Evolutionary conservation across 305 asterid genomes (phyloP).

Genomic region (Fraxinus floribunda): DNA sequence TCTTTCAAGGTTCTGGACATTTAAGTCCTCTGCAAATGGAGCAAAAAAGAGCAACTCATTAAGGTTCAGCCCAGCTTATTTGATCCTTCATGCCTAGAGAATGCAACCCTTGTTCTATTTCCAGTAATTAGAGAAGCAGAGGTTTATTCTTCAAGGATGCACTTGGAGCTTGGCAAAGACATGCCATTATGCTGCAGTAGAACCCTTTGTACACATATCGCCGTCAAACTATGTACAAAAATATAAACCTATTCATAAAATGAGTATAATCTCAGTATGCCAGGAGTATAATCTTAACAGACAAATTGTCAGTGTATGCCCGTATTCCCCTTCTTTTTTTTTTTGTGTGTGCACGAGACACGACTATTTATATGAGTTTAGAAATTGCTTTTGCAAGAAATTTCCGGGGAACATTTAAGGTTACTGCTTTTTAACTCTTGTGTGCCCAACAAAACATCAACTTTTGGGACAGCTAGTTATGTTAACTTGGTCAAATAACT

Average conservation of each 20-base stretch:
- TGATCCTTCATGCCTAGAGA: not conserved
- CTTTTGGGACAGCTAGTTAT: not conserved
- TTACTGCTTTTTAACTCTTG: not conserved
- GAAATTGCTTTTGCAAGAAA: not conserved
- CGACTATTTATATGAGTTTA: not conserved
- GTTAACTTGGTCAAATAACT: not conserved
- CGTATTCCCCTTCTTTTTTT: not conserved
- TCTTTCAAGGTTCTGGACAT: slow-evolving; percentile 73
- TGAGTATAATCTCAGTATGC: not conserved
- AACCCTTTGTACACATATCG: not conserved
- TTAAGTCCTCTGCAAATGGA: slow-evolving; percentile 22
- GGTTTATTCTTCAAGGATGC: not conserved
- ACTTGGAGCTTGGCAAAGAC: not conserved
- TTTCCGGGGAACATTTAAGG: not conserved
- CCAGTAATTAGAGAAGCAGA: not conserved
- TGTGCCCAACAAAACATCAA: not conserved
- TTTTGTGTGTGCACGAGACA: not conserved
- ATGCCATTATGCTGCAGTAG: not conserved
- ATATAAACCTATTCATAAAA: not conserved
- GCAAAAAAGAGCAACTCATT: not conserved
- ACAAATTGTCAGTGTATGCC: not conserved
- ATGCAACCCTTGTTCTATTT: not conserved
- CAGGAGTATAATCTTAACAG: not conserved
- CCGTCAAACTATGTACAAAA: not conserved
- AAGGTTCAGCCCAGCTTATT: not conserved